Percentiles rank a stretch among this genome's conserved stretches.
Evolutionary conservation across 805 yeast genomes (phyloP).

Genomic region (Komagataella populi): DNA sequence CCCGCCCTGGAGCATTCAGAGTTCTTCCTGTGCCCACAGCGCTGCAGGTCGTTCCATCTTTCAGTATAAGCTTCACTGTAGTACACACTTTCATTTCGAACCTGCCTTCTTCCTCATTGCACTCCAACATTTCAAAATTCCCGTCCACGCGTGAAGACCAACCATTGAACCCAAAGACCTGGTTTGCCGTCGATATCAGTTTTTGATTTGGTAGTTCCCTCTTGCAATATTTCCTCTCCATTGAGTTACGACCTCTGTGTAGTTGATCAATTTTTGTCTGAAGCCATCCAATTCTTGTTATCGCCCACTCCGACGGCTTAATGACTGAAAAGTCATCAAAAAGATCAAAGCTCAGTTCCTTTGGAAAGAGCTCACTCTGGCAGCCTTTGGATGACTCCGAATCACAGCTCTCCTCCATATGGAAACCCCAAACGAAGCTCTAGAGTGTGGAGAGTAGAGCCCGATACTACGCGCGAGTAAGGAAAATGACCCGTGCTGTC

Average conservation of each 20-base stretch:
- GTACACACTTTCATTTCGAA: constrained; percentile 13
- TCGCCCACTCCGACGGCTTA: constrained; percentile 1
- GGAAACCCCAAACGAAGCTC: not conserved
- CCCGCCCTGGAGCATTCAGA: constrained; percentile 18
- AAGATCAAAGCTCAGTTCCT: not conserved
- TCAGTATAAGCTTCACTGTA: constrained; percentile 21
- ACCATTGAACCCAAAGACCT: constrained; percentile 35
- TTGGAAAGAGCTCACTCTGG: not conserved
- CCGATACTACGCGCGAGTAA: not conserved
- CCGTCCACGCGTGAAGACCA: constrained; percentile 29
- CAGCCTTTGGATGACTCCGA: not conserved
- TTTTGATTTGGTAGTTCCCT: constrained; percentile 7
- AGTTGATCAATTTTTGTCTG: not conserved
- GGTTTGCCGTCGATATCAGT: constrained; percentile 26
- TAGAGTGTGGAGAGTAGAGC: not conserved
- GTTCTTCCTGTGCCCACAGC: constrained; percentile 26
- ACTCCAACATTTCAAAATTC: constrained; percentile 7
- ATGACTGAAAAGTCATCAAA: not conserved
- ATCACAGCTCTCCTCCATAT: not conserved
- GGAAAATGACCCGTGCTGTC: not conserved
- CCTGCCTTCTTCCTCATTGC: constrained; percentile 9
- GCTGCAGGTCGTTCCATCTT: constrained; percentile 28
- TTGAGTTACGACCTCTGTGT: not conserved
- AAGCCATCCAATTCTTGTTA: constrained; percentile 1
- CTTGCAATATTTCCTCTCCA: not conserved